A percentile compares a stretch with the other conserved stretches of the same genome.
Evolutionary conservation across 2,329 filamentous ascomycete genomes (phyloP).

Genomic region (Fonsecaea nubica): DNA sequence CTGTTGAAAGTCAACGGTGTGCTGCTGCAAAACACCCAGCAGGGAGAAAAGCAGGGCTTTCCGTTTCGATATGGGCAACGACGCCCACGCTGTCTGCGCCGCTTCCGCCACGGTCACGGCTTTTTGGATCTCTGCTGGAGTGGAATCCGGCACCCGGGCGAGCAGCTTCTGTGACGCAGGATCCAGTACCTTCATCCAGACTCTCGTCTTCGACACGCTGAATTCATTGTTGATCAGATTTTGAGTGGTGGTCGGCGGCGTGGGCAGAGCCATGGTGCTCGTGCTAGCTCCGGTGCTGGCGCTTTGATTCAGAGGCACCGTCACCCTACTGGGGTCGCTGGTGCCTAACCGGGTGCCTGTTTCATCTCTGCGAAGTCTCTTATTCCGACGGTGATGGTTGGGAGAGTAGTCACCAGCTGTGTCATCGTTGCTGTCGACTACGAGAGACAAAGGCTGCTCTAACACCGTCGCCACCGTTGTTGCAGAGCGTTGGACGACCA

Average conservation of each 20-base stretch:
- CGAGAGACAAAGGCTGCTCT: slow-evolving; percentile 11
- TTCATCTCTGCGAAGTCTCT: slow-evolving; percentile 13
- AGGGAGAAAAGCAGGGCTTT: slow-evolving; percentile 33
- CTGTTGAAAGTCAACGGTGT: slow-evolving; percentile 6
- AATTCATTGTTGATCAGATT: slow-evolving; percentile 39
- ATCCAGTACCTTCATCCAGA: slow-evolving; percentile 41
- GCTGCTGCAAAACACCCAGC: slow-evolving; percentile 6
- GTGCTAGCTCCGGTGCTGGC: not conserved
- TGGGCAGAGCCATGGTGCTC: not conserved
- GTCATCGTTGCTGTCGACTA: slow-evolving; percentile 1
- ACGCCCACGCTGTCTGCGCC: slow-evolving; percentile 40
- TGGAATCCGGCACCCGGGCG: slow-evolving; percentile 39
- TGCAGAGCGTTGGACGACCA: not conserved
- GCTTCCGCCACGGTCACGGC: slow-evolving; percentile 38
- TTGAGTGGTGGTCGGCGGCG: slow-evolving; percentile 10
- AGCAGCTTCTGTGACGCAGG: slow-evolving; percentile 39
- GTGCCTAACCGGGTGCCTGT: slow-evolving; percentile 5
- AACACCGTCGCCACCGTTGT: slow-evolving; percentile 3
- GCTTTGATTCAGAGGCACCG: slow-evolving; percentile 1
- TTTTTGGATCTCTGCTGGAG: slow-evolving; percentile 39
- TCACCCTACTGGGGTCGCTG: slow-evolving; percentile 8
- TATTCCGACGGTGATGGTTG: slow-evolving; percentile 5
- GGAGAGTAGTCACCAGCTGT: slow-evolving; percentile 6
- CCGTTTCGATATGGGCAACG: slow-evolving; percentile 34
- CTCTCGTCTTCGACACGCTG: slow-evolving; percentile 29